phyloP scores from a whole-genome alignment of 1,139 yeast species.

The Pichia sp. region DNA sequence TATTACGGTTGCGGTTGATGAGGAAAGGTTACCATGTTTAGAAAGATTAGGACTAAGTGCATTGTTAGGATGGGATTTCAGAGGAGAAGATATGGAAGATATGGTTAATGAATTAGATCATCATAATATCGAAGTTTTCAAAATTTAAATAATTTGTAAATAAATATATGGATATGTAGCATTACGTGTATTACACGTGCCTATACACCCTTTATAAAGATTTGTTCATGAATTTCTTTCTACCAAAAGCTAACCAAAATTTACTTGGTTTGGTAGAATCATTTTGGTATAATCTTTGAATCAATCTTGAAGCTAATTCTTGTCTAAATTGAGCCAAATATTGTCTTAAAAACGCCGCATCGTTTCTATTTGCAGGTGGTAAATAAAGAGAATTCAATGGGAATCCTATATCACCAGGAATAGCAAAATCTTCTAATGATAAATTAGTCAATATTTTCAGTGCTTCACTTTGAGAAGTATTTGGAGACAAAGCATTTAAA shows the following conservation, averaged over 20 bases:
- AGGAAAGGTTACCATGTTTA: constrained; percentile 65
- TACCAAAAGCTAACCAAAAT: constrained; percentile 93
- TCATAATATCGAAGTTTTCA: constrained; percentile 24
- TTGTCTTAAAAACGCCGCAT: constrained; percentile 69
- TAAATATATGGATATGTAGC: not conserved
- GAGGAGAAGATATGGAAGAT: constrained; percentile 61
- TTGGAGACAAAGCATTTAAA: constrained; percentile 51
- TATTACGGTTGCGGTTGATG: constrained; percentile 75
- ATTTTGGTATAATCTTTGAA: constrained; percentile 63
- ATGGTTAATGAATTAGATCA: constrained; percentile 38
- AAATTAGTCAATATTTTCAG: constrained; percentile 68
- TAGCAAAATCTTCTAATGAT: constrained; percentile 78
- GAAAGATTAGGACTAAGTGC: constrained; percentile 61
- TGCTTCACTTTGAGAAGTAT: constrained; percentile 55
- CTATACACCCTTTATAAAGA: constrained; percentile 33
- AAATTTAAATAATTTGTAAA: constrained; percentile 8
- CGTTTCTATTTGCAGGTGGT: constrained; percentile 69
- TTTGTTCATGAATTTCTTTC: constrained; percentile 93
- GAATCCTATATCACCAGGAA: constrained; percentile 95
- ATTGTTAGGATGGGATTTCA: constrained; percentile 83
- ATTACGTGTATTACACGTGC: not conserved
- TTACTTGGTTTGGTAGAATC: constrained; percentile 55
- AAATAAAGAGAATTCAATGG: constrained; percentile 81
- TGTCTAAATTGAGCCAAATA: constrained; percentile 92
- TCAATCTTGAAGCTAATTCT: constrained; percentile 77